These are phyloP conservation scores for Mortierella sp. DNA, from an alignment of 371 early-diverging fungal species.

Conservation along the genomic window DNA sequence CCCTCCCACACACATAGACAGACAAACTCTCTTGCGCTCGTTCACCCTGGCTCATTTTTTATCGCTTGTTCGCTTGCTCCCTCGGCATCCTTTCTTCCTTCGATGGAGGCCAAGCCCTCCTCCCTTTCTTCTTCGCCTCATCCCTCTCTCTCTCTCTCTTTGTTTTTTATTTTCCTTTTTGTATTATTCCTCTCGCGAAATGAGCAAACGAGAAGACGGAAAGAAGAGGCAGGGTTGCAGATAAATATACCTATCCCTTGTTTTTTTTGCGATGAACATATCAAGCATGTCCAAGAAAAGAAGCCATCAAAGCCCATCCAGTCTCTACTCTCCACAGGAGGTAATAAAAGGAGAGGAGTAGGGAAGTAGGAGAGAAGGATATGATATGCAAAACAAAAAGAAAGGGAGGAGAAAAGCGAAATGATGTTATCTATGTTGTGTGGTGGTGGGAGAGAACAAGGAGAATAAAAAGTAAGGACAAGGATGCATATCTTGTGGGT, in stretches of 20 bases:
- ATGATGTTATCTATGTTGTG: background rate
- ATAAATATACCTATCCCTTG: background rate
- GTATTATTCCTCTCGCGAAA: too few species aligned
- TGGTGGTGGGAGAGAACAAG: background rate
- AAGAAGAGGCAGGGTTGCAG: background rate
- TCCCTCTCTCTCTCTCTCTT: background rate
- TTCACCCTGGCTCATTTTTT: background rate
- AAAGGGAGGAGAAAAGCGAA: background rate
- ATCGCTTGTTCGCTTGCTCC: background rate
- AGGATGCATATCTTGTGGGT: background rate
- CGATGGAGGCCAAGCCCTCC: background rate
- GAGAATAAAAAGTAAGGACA: background rate
- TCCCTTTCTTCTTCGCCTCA: background rate
- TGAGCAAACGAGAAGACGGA: background rate
- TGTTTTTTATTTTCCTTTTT: background rate
- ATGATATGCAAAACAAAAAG: background rate
- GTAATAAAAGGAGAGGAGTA: background rate
- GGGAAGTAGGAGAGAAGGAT: background rate
- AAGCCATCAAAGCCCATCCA: background rate
- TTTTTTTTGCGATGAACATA: background rate
- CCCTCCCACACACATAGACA: background rate
- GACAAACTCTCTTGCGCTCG: background rate
- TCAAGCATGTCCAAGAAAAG: background rate
- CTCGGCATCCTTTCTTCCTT: background rate
- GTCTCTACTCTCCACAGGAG: conserved; percentile 10